Evolutionary conservation across 768 basidiomycete species (phyloP).

Genomic region (Suillus alpinus): DNA sequence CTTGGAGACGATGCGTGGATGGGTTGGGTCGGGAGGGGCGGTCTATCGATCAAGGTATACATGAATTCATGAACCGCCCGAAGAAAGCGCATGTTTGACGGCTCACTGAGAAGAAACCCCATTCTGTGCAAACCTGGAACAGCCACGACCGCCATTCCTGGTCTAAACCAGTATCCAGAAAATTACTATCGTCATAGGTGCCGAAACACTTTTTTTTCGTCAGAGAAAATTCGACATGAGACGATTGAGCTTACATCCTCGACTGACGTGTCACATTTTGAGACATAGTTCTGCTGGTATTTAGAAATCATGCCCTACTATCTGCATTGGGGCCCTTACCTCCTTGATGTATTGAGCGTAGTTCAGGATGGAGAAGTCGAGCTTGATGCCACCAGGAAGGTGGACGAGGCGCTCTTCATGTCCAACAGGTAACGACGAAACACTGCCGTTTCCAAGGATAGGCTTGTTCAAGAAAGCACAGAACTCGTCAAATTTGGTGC

Average conservation of each 20-base stretch:
- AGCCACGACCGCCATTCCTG: conserved; percentile 85
- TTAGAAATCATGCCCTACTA: background rate
- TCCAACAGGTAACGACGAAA: conserved; percentile 44
- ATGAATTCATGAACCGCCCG: background rate
- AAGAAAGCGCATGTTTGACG: too few relatives aligned
- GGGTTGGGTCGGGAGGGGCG: conserved; percentile 65
- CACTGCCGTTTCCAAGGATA: conserved; percentile 27
- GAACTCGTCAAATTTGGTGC: conserved; percentile 64
- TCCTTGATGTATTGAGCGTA: conserved; percentile 78
- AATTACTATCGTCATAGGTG: conserved; percentile 68
- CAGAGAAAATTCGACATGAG: background rate
- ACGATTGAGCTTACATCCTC: conserved; percentile 43
- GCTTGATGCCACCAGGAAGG: conserved; percentile 41
- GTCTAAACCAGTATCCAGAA: conserved; percentile 55
- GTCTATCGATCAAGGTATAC: conserved; percentile 40
- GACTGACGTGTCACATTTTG: conserved; percentile 48
- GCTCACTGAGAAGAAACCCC: conserved; percentile 88
- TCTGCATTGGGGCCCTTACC: conserved; percentile 33
- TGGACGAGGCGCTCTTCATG: conserved; percentile 47
- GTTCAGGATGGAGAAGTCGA: conserved; percentile 64
- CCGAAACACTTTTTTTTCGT: conserved; percentile 71
- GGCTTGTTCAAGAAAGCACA: conserved; percentile 56
- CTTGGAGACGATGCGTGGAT: conserved; percentile 78
- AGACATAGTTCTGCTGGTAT: conserved; percentile 46
- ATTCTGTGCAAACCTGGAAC: conserved; percentile 92